These are phyloP conservation scores for Pleurotus eryngii DNA, from an alignment of 768 basidiomycete species.

Conservation along the genomic window DNA sequence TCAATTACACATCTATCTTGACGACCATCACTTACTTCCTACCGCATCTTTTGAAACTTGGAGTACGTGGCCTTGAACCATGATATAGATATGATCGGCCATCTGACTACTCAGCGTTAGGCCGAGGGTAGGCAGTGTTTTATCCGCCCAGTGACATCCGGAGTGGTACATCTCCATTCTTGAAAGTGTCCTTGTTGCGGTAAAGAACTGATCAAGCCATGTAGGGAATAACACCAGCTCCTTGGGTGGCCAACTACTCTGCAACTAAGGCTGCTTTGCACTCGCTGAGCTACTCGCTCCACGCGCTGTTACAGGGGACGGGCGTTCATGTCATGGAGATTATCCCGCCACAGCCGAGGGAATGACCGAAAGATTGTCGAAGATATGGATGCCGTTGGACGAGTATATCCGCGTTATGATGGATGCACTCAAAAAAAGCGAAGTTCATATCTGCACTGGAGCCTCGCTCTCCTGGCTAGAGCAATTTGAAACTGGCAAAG, in stretches of 20 bases:
- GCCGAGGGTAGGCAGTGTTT: conserved; percentile 42
- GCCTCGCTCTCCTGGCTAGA: conserved; percentile 20
- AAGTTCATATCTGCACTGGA: conserved; percentile 27
- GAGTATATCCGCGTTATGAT: conserved; percentile 39
- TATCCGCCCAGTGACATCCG: conserved; percentile 51
- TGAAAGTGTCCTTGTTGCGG: too few relatives aligned
- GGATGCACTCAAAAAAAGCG: conserved; percentile 33
- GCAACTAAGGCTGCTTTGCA: conserved; percentile 56
- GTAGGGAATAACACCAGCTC: conserved; percentile 32
- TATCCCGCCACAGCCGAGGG: conserved; percentile 61
- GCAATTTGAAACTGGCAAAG: conserved; percentile 32
- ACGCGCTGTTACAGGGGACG: conserved; percentile 42
- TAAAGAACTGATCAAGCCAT: too few relatives aligned
- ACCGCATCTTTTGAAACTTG: conserved; percentile 54
- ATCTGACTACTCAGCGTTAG: conserved; percentile 19
- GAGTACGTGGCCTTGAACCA: conserved; percentile 25
- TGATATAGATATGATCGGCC: too few relatives aligned
- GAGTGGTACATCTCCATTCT: conserved; percentile 25
- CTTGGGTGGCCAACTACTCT: conserved; percentile 45
- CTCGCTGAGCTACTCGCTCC: conserved; percentile 46
- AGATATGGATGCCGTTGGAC: conserved; percentile 52
- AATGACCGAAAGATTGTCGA: conserved; percentile 42
- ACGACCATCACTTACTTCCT: conserved; percentile 44
- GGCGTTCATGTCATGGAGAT: conserved; percentile 55
- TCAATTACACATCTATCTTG: conserved; percentile 52